Evolutionary conservation across 2,329 filamentous ascomycete genomes (phyloP), one percentile per base, ranked within the genome.

Genomic region (Bipolaris cookei): DNA sequence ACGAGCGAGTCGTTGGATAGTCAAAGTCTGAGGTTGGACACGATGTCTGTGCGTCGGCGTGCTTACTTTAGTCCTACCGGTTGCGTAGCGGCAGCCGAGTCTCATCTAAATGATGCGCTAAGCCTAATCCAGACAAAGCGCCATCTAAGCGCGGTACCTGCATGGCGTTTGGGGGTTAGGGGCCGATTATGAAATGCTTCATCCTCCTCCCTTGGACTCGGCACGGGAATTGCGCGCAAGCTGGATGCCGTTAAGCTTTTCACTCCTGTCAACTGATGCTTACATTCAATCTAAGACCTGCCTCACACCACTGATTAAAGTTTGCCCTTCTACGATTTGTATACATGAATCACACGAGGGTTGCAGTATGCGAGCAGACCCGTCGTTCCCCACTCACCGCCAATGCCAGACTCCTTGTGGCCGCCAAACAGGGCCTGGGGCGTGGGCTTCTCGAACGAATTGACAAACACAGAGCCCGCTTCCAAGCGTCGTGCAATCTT

Each of bases 381-480:
- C 32, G 72, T 74, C 61, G 65, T 75, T 44, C 73, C 73, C 79
- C 78, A 81, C 76, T 96, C 91, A 54, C 90, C 86, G 42, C 91
- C 91, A 55, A 92, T 90, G 60, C 91, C 91, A 23, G 82, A 86
- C 78, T 92, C 85, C 79, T 93, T 94, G 82, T 85, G 91, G 0
- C 92, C 91, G 51, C 89, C 88, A 65, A 93, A 93, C 64, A 77
- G 72, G 4, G 80, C 81, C 62, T 78, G 73, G 0, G 81, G 78
- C 3, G 77, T 80, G 0, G 77, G 76, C 69, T 80, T 79, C 69
- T 81, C 78, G 57, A 73, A 81, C 18, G 76, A 80, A 72, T 87
- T 87, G 54, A 86, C 77, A 71, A 81, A 86, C 16, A 86, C 81
- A 28, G 75, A 84, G 1, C 84, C 84, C n/a, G 83, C 81, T 66